These are phyloP conservation scores for Rosellinia necatrix DNA, from an alignment of 2,329 filamentous ascomycete genomes.

Conservation along the genomic window DNA sequence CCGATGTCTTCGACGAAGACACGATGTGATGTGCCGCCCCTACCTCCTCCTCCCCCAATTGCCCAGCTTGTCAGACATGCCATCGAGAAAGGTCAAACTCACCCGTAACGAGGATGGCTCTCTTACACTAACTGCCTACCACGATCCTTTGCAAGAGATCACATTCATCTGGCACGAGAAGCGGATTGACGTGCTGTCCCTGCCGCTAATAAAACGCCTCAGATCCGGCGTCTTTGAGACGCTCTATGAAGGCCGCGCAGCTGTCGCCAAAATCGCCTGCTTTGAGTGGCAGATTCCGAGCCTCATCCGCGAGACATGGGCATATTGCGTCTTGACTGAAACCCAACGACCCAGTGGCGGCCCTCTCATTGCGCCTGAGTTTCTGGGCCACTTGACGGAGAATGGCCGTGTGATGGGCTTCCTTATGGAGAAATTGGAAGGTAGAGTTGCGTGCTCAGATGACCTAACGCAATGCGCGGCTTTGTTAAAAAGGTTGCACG, in stretches of 20 bases:
- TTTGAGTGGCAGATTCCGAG: conserved; percentile 33
- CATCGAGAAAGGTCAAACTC: conserved; percentile 36
- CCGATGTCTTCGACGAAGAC: conserved; percentile 36
- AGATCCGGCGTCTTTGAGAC: conserved; percentile 32
- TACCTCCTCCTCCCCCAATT: conserved; percentile 39
- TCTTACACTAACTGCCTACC: conserved; percentile 22
- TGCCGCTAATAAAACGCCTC: conserved; percentile 31
- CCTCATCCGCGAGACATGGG: conserved; percentile 30
- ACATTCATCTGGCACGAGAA: conserved; percentile 33
- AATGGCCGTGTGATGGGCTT: conserved; percentile 32
- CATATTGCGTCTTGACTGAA: conserved; percentile 23
- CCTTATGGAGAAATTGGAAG: conserved; percentile 32
- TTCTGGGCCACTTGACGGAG: conserved; percentile 33
- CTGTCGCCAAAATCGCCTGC: conserved; percentile 32
- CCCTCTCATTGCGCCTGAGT: conserved; percentile 28
- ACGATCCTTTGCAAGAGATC: conserved; percentile 28
- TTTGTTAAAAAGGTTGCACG: conserved; percentile 26
- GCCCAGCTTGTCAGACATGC: conserved; percentile 34
- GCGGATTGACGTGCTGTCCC: conserved; percentile 33
- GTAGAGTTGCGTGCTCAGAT: conserved; percentile 19
- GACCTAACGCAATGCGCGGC: conserved; percentile 30
- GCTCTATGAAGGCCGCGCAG: conserved; percentile 21
- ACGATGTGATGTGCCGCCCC: conserved; percentile 41
- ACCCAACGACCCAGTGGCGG: conserved; percentile 18
- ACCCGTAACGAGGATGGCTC: conserved; percentile 24